Evolutionary conservation across 768 basidiomycete species (phyloP), one percentile per base, ranked within the genome.

Genomic region (Hygrocybe coccinea): DNA sequence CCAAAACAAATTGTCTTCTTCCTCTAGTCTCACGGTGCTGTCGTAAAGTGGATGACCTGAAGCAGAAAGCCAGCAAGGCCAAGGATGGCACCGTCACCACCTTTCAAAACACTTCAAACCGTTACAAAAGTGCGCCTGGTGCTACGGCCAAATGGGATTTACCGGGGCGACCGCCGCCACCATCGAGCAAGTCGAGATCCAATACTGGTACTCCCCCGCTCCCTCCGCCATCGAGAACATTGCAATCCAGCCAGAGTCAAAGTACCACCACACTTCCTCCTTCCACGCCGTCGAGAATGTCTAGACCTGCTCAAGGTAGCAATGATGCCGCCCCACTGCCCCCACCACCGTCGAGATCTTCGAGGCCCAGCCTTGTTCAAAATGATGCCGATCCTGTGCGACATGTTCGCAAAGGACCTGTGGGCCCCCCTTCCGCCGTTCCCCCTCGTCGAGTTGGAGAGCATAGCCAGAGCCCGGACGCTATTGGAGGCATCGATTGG

Each of bases 71-170:
- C 9, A 66, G 69, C 19, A 83, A 80, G 55, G 83, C 76, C n/a
- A 84, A 84, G 55, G 80, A 82, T 64, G 74, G 76, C 1, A 69
- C 79, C 15, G 75, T 81, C 14, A 71, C 74, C 56, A 83, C 77
- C 63, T 51, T 82, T 51, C 73, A 78, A 57, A 75, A 75, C 67
- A 80, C 83, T 19, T 76, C 76, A 60, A 85, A 87, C 69, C 74
- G 76, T 21, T 77, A 77, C 61, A 72, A 78, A 7, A 86, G 85
- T 60, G 69, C 76, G 5, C 78, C 85, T 2, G 67, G 85, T 63
- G 79, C 78, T 55, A 81, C 82, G 54, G 80, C 82, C 7, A 84
- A 79, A 59, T 87, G 84, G 83, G 79, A 86, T 65, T 83, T 74
- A 36, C 77, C 80, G 56, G 81, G 77, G 62, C 80, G 79, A 22